phyloP scores from a whole-genome alignment of 257 asterid genomes.

The Jacaranda copaia region DNA sequence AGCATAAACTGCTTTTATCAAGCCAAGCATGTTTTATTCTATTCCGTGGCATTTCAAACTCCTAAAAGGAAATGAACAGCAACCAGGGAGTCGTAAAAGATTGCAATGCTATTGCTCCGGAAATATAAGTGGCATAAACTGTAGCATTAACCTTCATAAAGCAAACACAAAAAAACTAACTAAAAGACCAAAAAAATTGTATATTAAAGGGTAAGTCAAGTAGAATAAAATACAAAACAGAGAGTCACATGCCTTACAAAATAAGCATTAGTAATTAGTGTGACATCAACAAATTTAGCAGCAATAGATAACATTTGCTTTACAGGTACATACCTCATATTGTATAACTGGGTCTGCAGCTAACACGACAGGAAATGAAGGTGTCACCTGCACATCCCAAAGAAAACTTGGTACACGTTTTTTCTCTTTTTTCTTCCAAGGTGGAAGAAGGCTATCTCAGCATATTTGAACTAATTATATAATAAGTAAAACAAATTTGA shows the following conservation, averaged over 20 bases:
- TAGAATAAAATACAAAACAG: slow-evolving; percentile 7
- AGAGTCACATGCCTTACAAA: slow-evolving; percentile 16
- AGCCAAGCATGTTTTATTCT: no score
- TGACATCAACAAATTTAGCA: slow-evolving; percentile 15
- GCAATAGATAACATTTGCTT: slow-evolving; percentile 20
- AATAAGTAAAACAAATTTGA: slow-evolving; percentile 1
- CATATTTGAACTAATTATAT: slow-evolving; percentile 4
- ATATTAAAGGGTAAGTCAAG: slow-evolving; percentile 11
- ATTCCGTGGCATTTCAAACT: no score
- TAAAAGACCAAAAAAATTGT: slow-evolving; percentile 3
- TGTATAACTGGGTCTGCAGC: slow-evolving; percentile 82
- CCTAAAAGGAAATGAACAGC: no score
- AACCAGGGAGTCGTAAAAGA: neutral
- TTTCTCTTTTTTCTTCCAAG: neutral
- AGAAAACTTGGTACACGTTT: slow-evolving; percentile 29
- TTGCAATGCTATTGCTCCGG: slow-evolving; percentile 5
- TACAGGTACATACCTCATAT: slow-evolving; percentile 73
- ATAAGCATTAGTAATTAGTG: neutral
- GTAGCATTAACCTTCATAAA: slow-evolving; percentile 15
- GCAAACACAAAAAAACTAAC: neutral
- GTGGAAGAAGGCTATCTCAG: neutral
- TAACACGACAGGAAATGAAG: slow-evolving; percentile 76
- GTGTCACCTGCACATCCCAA: slow-evolving; percentile 75
- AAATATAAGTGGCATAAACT: neutral
- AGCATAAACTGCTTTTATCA: neutral